Evolutionary conservation across 257 asterid species (phyloP), one percentile per base, ranked within the genome.

Genomic region (Hygrophila difformis): DNA sequence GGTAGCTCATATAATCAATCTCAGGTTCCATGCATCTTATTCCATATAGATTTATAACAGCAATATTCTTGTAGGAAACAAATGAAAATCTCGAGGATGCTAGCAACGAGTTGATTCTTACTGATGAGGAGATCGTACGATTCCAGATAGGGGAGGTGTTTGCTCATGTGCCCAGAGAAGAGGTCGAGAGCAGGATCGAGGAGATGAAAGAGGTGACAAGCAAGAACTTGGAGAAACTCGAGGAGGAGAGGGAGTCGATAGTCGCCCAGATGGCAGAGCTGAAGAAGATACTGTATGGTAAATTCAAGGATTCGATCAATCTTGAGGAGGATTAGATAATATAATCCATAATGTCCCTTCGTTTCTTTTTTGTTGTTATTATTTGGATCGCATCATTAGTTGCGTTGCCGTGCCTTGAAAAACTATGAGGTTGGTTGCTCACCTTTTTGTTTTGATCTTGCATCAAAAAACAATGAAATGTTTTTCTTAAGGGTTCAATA

Each of bases 91-190:
- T 84, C 0, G 95, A 88, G 69, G 97, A 84, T 59, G 97, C 97
- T 16, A 62, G 94, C 76, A 84, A 88, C 41, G 95, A 88, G 76
- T 62, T 88, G 61, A 88, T 88, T 58, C 88, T 84, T 15, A 79
- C 94, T 0, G 97, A 88, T 49, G 95, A 88, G 57, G 97, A 84
- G 22, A 62, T 65, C 1, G 94, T 88, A 18, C 84, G 95, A 0
- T 88, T 84, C 71, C 95, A 84, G 64, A 81, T 88, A 22, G 97
- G 95, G 2, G 95, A 88, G 75, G 93, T 84, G 3, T 88, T 88
- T 53, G 85, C 83, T 22, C 97, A 88, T 26, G 81, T 84, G 22
- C 67, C 93, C 2, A 89, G 68, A 55, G 98, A 77, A 3, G 94
- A 85, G 19, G 98, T 85, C 1, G 98, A 89, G 63, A 77, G 47